Evolutionary conservation across 768 basidiomycete species (phyloP).

Genomic region (Trametes cingulata): DNA sequence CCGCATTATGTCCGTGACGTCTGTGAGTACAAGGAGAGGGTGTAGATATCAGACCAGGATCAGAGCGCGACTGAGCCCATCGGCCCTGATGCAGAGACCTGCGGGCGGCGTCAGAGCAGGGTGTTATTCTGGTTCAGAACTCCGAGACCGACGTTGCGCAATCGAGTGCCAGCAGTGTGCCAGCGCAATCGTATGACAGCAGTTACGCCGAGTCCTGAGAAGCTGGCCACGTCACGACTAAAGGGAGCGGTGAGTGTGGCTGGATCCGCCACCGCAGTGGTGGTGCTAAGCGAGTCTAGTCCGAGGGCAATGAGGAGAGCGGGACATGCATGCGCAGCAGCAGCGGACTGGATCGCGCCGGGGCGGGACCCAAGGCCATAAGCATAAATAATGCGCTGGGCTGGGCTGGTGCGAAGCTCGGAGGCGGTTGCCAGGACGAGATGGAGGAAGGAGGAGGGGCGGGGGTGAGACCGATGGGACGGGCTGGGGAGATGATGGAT

Average conservation of each 20-base stretch:
- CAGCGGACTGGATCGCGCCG: neutral
- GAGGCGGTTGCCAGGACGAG: constrained; percentile 9
- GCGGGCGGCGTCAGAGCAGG: neutral
- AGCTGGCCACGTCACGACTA: no score
- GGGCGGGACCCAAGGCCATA: constrained; percentile 1
- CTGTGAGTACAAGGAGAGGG: neutral
- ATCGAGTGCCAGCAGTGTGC: no score
- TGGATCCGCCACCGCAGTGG: neutral
- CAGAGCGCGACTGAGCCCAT: constrained; percentile 2
- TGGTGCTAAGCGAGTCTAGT: neutral
- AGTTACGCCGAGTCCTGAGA: no score
- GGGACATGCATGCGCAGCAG: neutral
- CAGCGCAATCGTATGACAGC: no score
- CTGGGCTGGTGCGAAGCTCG: constrained; percentile 11
- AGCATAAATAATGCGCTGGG: neutral
- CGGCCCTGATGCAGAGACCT: constrained; percentile 3
- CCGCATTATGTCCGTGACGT: constrained; percentile 3
- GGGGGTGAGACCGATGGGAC: neutral
- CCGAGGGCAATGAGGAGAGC: neutral
- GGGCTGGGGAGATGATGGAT: constrained; percentile 10
- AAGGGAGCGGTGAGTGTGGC: no score
- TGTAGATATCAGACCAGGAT: constrained; percentile 8
- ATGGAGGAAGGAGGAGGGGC: neutral
- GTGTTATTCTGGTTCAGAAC: neutral
- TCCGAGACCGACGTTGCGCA: no score